Base-by-base conservation (phyloP, 1,284 basidiomycete species). In the Wallemia hederae region DNA sequence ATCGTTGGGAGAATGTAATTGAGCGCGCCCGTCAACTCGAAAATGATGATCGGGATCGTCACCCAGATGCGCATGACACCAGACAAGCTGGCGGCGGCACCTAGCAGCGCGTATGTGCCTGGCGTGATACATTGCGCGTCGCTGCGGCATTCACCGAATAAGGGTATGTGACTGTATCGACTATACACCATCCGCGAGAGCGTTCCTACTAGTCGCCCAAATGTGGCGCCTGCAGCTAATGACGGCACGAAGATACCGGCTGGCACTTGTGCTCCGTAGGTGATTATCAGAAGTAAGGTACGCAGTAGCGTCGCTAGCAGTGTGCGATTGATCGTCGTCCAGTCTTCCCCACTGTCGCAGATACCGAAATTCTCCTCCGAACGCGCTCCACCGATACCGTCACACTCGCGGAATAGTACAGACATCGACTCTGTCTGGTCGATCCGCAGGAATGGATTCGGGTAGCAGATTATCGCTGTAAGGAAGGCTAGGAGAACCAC, bases 21-120 rank as follows among this genome's bases (percentile, higher is more conserved):
- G 66, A 98, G 72, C 1, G 94, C 92, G 9, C 94, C 94, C 1
- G 94, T 99, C n/a, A 99, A 76, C 69, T 99, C 94, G 70, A 97
- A 97, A 91, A 98, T 98, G 72, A 99, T 96, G 60, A 98, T 94
- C 1, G 97, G 94, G 1, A 99, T 90, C 0, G 91, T 89, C 24
- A 98, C 88, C 0, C 94, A 98, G 63, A 97, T 87, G 63, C 91
- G 78, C 76, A 96, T 98, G 60, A 99, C 81, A 26, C 94, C 94
- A 62, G 89, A 88, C 63, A n/a, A 9, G 58, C 14, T n/a, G 3
- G 39, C 39, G n/a, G 88, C 90, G 1, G 91, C 89, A 15, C 91
- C 90, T 17, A 97, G 76, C 66, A 96, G 85, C 0, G 91, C 91
- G 70, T 96, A 96, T 5, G 92, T 98, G 15, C 94, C 94, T 0